Base-by-base conservation (phyloP, 2,329 filamentous ascomycete genomes). In the Ilyonectria robusta region DNA sequence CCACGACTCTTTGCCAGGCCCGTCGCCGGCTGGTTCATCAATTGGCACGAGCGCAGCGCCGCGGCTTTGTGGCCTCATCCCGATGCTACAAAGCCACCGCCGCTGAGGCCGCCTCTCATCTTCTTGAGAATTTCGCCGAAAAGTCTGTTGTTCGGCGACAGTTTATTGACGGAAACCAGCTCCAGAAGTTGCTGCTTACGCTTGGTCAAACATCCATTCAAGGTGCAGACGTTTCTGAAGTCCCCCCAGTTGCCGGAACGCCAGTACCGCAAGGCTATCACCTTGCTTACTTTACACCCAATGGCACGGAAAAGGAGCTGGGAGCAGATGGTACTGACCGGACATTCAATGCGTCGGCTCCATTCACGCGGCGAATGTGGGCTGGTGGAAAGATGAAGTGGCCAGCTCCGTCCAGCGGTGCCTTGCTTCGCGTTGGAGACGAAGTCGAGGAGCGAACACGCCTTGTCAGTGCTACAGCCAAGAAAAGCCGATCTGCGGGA, bases 321-420 rank as follows among this genome's bases (percentile, higher is more conserved):
- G 89, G 89, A 0, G 67, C 76, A 0, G 90, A 92, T 75, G 90
- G 90, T 15, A 90, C 87, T 0, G 90, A 92, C 78, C 79, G 75
- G 1, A 86, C 85, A 0, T 91, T 88, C 75, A 92, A 91, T 70
- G 85, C 89, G 0, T 83, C 87, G 0, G 67, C 79, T 3, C 89
- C 89, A 0, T 92, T 91, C 64, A 90, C 88, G 2, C 79, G 89
- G 33, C 83, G 90, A 13, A 92, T 92, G 90, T 92, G 90, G 90
- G 90, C 90, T 0, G 90, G 89, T 1, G 90, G 90, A 0, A 81
- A 83, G 62, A 87, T 92, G 78, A 75, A 77, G 15, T 91, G 88
- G 88, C 69, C 54, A n/a, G 54, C 10, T 65, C 59, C 50, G 47
- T 59, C 5, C 62, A 44, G 13, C 31, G 72, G 21, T 21, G 62